Evolutionary conservation across 495 filamentous ascomycete genomes (phyloP), one percentile per base, ranked within the genome.

Genomic region (Pyronema domesticum): DNA sequence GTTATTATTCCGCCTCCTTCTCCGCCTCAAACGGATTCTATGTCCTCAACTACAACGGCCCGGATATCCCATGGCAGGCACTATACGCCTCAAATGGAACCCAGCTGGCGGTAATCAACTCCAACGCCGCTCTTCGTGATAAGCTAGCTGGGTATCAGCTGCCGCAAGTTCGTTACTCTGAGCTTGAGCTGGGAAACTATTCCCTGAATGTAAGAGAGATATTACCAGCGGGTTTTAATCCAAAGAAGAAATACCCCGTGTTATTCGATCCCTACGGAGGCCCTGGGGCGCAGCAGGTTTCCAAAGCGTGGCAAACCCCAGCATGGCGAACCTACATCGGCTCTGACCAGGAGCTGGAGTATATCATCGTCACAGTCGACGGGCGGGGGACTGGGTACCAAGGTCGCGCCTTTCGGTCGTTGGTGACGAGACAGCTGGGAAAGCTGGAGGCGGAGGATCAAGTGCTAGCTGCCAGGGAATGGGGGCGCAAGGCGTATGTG

Each of bases 231-330:
- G 72, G 71, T 50, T 76, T 77, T 53, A 58, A 72, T 55, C 62
- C 71, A 3, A 14, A 46, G 4, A 77, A 76, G 60, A 76, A 75
- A 53, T 80, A 80, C 60, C 76, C 76, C 0, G 69, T 75, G 8
- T 62, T 80, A 1, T 72, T 79, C 48, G 71, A 71, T 8, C 72
- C 72, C 7, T 80, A 80, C 55, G 76, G 77, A 30, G 76, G 77
- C 0, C 77, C 77, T 0, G 69, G 70, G 34, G 67, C 75, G 0
- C 75, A 78, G 54, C 64, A 74, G 51, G 72, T 76, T 0, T 57
- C 19, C 19, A 77, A 78, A 62, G 57, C 62, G 0, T 74, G 73
- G 58, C 58, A 66, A 6, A 55, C 67, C 0, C 59, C 73, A 37
- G 62, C 65, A 57, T 79, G 70, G 72, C 68, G 68, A 11, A 65